These are phyloP conservation scores for Hypoxylon sp. DNA, from an alignment of 2,329 filamentous ascomycete species.

Conservation along the genomic window DNA sequence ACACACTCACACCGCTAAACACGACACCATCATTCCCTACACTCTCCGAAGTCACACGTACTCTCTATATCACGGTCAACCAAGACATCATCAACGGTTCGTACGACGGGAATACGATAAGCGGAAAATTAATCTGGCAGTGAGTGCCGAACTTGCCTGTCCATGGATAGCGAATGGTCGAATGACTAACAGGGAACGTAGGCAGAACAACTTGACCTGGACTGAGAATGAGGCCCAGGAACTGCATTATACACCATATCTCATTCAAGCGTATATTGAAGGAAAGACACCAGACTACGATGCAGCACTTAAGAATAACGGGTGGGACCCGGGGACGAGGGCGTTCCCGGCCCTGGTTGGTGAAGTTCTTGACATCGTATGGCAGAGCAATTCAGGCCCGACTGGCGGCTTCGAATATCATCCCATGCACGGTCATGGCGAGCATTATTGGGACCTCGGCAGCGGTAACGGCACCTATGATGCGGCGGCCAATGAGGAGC, in stretches of 20 bases:
- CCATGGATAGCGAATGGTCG: background rate
- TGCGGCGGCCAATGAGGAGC: conserved; percentile 62
- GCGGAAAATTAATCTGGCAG: conserved; percentile 57
- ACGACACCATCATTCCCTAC: conserved; percentile 56
- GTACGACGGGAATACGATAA: conserved; percentile 49
- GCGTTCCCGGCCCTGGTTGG: conserved; percentile 69
- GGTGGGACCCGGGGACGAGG: conserved; percentile 67
- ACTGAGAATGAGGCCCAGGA: conserved; percentile 54
- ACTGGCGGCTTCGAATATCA: conserved; percentile 62
- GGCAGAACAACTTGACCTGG: conserved; percentile 63
- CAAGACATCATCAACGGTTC: conserved; percentile 57
- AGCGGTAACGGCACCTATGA: conserved; percentile 69
- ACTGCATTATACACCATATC: conserved; percentile 59
- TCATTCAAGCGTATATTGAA: conserved; percentile 67
- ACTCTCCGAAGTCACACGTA: conserved; percentile 65
- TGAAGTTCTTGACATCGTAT: conserved; percentile 70
- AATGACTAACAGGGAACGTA: conserved; percentile 41
- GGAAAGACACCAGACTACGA: conserved; percentile 68
- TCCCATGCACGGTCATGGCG: conserved; percentile 70
- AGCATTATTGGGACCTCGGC: conserved; percentile 69
- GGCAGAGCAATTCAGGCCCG: conserved; percentile 59
- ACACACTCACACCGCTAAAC: conserved; percentile 60
- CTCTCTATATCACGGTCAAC: conserved; percentile 63
- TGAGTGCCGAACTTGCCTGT: conserved; percentile 40
- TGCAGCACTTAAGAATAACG: conserved; percentile 63